Conservation (phyloP, 495 filamentous ascomycete genomes). For the Tuber calosporum region DNA sequence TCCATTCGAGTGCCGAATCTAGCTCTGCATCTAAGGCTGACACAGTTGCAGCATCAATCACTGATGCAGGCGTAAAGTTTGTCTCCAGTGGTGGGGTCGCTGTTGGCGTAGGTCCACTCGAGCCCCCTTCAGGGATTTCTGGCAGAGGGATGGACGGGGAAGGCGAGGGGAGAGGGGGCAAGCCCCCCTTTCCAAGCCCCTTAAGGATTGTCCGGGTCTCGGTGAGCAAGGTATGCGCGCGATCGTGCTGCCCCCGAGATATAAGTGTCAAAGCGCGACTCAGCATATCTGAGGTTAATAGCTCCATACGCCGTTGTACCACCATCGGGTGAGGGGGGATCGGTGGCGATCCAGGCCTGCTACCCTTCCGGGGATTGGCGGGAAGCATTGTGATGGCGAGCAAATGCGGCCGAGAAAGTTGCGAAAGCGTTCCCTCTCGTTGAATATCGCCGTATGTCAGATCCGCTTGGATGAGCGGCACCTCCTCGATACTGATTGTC, state of each 20-base stretch:
- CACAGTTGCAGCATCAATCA: slow-evolving; percentile 72
- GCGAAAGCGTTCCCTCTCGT: slow-evolving; percentile 78
- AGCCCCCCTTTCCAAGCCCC: slow-evolving; percentile 86
- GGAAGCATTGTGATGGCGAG: slow-evolving; percentile 99
- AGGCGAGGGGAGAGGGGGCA: slow-evolving; percentile 75
- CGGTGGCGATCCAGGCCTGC: slow-evolving; percentile 62
- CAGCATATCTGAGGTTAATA: slow-evolving; percentile 97
- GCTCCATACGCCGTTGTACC: slow-evolving; percentile 94
- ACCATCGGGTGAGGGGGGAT: slow-evolving; percentile 94
- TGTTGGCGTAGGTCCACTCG: slow-evolving; percentile 39
- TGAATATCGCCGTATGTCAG: slow-evolving; percentile 90
- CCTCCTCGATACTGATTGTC: slow-evolving; percentile 80
- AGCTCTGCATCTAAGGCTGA: slow-evolving; percentile 84
- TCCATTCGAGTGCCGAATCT: slow-evolving; percentile 94
- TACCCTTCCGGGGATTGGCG: slow-evolving; percentile 55
- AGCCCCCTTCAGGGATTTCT: slow-evolving; percentile 29
- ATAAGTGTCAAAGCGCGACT: slow-evolving; percentile 86
- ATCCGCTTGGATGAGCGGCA: slow-evolving; percentile 92
- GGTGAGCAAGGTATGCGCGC: slow-evolving; percentile 79
- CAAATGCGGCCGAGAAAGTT: slow-evolving; percentile 80
- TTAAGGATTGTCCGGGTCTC: slow-evolving; percentile 95
- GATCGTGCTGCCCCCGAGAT: slow-evolving; percentile 83
- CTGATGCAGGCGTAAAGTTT: slow-evolving; percentile 59
- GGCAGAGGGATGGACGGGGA: slow-evolving; percentile 31
- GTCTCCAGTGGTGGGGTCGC: slow-evolving; percentile 48